Base-by-base conservation (phyloP, 2,329 filamentous ascomycete species). In the Lomentospora prolificans region DNA sequence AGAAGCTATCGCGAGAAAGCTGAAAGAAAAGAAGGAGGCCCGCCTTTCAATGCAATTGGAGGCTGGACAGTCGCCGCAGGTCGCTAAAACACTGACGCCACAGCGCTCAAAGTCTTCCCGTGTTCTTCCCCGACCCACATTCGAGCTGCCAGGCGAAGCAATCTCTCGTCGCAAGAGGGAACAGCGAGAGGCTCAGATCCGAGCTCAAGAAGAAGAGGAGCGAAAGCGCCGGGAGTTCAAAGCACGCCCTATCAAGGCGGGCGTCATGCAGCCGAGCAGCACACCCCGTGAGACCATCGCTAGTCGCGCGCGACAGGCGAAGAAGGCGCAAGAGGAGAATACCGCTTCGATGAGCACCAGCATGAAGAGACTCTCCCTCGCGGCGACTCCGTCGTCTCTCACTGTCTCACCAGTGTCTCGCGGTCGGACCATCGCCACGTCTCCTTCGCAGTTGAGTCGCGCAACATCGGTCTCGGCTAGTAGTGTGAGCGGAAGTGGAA, bases 61-160 rank as follows among this genome's bases (percentile, higher is more conserved):
- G 3, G 33, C 51, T n/a, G 57, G 59, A 12, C 58, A 58, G 30
- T 39, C 59, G 14, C 9, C 41, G 8, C 39, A 48, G 27, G 9
- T 25, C 3, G 3, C 41, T 14, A 31, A 33, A 27, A 50, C 53
- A 7, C 53, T 54, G 19, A 53, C 41, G 4, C 51, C 55, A 25
- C 52, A 53, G 25, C 74, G 75, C 57, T 67, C 73, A 52, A 80
- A 75, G 62, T 78, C 76, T 19, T 72, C 67, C 50, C 84, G 76
- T 61, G 67, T 71, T n/a, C 72, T 75, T 17, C 78, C 78, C 1
- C 75, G 74, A 24, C 74, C 82, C 9, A 75, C 69, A 4, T 86
- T 85, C 66, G 81, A 85, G 67, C 72, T 86, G 46, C 81, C 82
- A 0, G 82, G 82, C 7, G 83, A 86, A 62, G 78, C 77, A 3